Conservation (phyloP, 805 yeast genomes). For the Starmerella khaoyaiensis region DNA sequence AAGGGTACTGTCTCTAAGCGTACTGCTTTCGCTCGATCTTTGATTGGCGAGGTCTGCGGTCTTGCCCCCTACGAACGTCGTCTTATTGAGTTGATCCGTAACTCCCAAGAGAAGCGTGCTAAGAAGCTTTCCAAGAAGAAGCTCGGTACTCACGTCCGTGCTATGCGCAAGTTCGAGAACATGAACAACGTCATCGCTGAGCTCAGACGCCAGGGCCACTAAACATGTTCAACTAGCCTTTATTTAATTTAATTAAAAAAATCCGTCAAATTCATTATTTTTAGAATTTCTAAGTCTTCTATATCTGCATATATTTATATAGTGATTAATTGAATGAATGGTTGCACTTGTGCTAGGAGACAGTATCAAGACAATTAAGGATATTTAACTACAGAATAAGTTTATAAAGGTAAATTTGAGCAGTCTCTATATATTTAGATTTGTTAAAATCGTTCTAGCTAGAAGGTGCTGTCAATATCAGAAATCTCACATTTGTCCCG, state of each 20-base stretch:
- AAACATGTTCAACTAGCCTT: slow-evolving; percentile 8
- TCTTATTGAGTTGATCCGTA: slow-evolving; percentile 97
- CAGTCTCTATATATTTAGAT: too few relatives aligned
- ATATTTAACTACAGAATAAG: too few relatives aligned
- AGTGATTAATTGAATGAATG: too few relatives aligned
- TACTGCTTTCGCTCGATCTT: slow-evolving; percentile 86
- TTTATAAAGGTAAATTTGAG: too few relatives aligned
- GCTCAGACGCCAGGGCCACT: slow-evolving; percentile 47
- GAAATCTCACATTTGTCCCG: too few relatives aligned
- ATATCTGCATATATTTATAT: too few relatives aligned
- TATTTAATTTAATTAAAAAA: slow-evolving; percentile 5
- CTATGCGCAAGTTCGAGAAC: slow-evolving; percentile 98
- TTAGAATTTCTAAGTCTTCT: too few relatives aligned
- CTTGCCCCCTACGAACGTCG: slow-evolving; percentile 99
- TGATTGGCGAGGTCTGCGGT: slow-evolving; percentile 95
- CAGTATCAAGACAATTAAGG: too few relatives aligned
- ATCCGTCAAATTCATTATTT: not conserved
- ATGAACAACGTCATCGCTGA: slow-evolving; percentile 92
- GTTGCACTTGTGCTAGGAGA: too few relatives aligned
- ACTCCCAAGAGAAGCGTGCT: slow-evolving; percentile 99
- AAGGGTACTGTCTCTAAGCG: slow-evolving; percentile 95
- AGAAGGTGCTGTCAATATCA: too few relatives aligned
- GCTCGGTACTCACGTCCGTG: slow-evolving; percentile 99
- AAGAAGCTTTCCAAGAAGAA: slow-evolving; percentile 99
- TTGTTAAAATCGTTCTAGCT: too few relatives aligned